Base-by-base conservation (phyloP, 2,329 filamentous ascomycete genomes). In the Monilinia fructigena region DNA sequence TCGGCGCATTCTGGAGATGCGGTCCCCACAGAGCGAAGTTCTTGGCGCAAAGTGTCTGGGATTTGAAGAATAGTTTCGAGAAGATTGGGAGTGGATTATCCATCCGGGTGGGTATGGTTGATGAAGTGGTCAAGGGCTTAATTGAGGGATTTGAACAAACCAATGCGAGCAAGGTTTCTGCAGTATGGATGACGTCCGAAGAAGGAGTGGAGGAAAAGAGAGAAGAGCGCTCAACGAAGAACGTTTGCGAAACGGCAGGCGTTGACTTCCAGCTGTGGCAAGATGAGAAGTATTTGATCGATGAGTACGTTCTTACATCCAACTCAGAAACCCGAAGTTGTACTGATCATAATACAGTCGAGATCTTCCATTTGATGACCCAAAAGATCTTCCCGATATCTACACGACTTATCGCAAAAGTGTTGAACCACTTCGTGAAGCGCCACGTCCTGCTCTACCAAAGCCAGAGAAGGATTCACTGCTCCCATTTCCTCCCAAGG, bases 201-300 rank as follows among this genome's bases (percentile, higher is more conserved):
- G 85, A 90, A 64, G 86, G 88, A 0, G 81, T 82, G 3, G 91
- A 94, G 71, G 91, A 94, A 75, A 82, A 83, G 66, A 76, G 78
- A 5, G 89, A 93, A 64, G 87, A 92, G 71, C 76, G 79, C 28
- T 79, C 79, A 0, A 80, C 91, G 1, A 80, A 81, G 38, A 74
- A 78, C 0, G 74, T 85, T 0, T 87, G 89, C 65, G 77, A 82
- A 28, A 75, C 81, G 16, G 77, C 82, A 3, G 81, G 80, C 0
- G 79, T 87, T 4, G 81, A 86, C 1, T 91, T 92, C 75, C 84
- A 85, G 74, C 67, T 87, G 0, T 93, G 87, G 85, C 76, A 78
- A 0, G 90, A 94, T 72, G 90, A 93, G 76, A 94, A 93, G 75
- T 93, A 91, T 71, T 88, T 88, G 68, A 82, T 93, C 61, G 88